phyloP scores from a whole-genome alignment of 177 flowering plant genomes.

The Vitis hybrid region DNA sequence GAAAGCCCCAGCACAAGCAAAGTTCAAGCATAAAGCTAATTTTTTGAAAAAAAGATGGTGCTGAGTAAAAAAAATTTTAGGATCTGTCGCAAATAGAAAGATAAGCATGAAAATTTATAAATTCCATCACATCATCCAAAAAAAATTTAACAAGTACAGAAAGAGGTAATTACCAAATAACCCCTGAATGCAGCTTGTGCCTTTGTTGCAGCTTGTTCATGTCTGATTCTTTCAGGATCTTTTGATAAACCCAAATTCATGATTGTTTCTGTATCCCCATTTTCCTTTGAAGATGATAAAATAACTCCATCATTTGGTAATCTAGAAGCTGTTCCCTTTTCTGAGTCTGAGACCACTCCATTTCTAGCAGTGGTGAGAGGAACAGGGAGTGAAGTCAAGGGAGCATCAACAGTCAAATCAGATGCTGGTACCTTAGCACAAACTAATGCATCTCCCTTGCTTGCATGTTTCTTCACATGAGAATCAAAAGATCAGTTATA shows the following conservation, averaged over 20 bases:
- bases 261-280: constrained; percentile 18
- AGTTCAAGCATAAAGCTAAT: too few relatives aligned
- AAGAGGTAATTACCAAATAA: constrained; percentile 60
- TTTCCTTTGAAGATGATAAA: constrained; percentile 23
- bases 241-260: constrained; percentile 12
- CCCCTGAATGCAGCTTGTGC: constrained; percentile 92
- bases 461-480: constrained; percentile 40
- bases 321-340: constrained; percentile 28
- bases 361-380: constrained; percentile 17
- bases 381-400: constrained; percentile 25
- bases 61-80: too few relatives aligned
- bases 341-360: constrained; percentile 28
- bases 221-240: constrained; percentile 40
- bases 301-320: constrained; percentile 21
- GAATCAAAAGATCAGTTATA: constrained; percentile 13
- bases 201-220: constrained; percentile 63
- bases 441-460: constrained; percentile 43
- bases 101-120: neutral
- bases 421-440: constrained; percentile 40
- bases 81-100: neutral
- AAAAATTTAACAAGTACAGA: neutral
- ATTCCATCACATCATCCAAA: too few relatives aligned
- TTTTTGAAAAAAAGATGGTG: too few relatives aligned
- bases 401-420: constrained; percentile 29
- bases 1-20: too few relatives aligned